Evolutionary conservation across 495 filamentous ascomycete genomes (phyloP), one percentile per base, ranked within the genome.

Genomic region (Penicillium roqueforti): DNA sequence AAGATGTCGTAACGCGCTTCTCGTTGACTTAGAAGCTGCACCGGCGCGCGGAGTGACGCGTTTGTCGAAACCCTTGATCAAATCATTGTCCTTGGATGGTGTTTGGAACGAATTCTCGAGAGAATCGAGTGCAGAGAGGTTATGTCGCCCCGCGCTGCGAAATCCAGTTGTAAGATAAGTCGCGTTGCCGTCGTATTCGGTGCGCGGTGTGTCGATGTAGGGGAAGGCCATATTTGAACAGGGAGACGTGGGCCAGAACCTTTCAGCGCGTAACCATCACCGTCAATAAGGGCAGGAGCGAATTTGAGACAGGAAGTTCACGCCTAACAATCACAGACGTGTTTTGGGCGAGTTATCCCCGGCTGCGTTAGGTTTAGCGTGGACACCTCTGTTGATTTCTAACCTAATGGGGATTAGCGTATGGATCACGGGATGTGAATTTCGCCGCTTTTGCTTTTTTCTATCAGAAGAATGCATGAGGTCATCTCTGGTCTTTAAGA

Each of bases 51-150:
- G 89, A 36, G 91, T 92, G 66, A 79, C 79, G 66, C 87, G 73
- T 63, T 68, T 88, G 53, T 81, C 81, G 46, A 91, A 70, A 51
- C 83, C 83, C 59, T 85, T 81, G 18, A 89, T 68, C 51, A 90
- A 69, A 61, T 91, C 85, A 40, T 80, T 80, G 59, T 88, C 86
- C 66, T 91, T 92, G 8, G 83, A 83, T 4, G 93, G 93, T 2
- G 90, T 92, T 42, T 85, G 81, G 54, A 97, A 95, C 4, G 92
- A 93, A 36, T 88, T 80, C 62, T 91, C 88, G 32, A 87, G 83
- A 31, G 89, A 91, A 63, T 92, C 87, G 51, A 92, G 81, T 52
- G 90, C 85, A 53, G 82, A 81, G 37, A 81, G 69, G 44, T 77
- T 68, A 31, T 68, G 71, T 55, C 73, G 64, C 40, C 69, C 71